These are phyloP conservation scores for Coriolopsis trogii DNA, from an alignment of 1,284 basidiomycete genomes.

Conservation along the genomic window DNA sequence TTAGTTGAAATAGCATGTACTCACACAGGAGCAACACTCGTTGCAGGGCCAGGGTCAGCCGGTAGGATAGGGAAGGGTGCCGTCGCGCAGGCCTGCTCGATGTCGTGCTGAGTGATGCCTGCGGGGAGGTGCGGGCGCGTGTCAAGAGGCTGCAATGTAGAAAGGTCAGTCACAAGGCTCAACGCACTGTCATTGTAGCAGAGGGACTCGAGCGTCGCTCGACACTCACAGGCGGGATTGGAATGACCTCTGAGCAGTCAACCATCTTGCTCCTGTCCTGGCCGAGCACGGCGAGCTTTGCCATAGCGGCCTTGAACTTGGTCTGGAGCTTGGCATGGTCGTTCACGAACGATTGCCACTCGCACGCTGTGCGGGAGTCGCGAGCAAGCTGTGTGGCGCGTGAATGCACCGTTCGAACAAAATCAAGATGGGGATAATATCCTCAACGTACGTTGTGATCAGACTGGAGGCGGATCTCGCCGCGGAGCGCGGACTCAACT, in stretches of 20 bases:
- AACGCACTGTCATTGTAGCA: too few species aligned
- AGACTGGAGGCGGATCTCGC: constrained; percentile 36
- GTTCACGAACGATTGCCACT: constrained; percentile 30
- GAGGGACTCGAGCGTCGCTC: not conserved
- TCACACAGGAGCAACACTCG: constrained; percentile 21
- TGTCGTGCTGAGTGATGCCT: constrained; percentile 17
- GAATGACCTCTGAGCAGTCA: constrained; percentile 29
- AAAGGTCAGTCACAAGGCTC: too few species aligned
- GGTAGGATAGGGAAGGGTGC: constrained; percentile 22
- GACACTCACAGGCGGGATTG: constrained; percentile 8
- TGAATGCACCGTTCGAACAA: not conserved
- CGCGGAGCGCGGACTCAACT: constrained; percentile 30
- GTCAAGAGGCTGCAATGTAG: not conserved
- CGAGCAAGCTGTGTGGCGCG: constrained; percentile 22
- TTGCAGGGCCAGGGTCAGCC: constrained; percentile 20
- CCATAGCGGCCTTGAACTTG: constrained; percentile 33
- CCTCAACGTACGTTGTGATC: constrained; percentile 22
- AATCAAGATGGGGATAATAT: not conserved
- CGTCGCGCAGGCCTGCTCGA: constrained; percentile 21
- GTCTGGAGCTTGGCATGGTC: constrained; percentile 33
- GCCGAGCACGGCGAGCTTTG: constrained; percentile 34
- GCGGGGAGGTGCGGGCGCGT: constrained; percentile 15
- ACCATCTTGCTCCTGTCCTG: constrained; percentile 27
- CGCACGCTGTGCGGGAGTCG: constrained; percentile 29
- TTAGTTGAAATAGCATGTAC: too few species aligned